A percentile compares a stretch with the other conserved stretches of the same genome.
Conservation (phyloP, 495 filamentous ascomycete genomes). For the Niebla homalea region DNA sequence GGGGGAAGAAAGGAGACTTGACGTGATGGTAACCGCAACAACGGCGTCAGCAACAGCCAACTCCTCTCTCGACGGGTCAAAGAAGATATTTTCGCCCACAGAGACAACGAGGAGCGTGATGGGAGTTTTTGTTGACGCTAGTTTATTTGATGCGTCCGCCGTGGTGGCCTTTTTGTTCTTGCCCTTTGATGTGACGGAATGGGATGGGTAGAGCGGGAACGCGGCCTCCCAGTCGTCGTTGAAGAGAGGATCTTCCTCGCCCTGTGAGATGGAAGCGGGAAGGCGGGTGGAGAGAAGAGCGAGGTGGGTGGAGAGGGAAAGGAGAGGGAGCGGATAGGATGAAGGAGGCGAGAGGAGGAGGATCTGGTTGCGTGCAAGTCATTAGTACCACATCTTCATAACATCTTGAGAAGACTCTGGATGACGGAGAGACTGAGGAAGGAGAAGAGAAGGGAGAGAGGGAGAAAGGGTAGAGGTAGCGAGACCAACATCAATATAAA, state of each 20-base stretch:
- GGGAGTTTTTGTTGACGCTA: slow-evolving; percentile 43
- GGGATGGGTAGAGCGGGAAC: slow-evolving; percentile 56
- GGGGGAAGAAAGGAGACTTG: background rate
- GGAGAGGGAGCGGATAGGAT: slow-evolving; percentile 72
- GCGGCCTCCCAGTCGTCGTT: slow-evolving; percentile 94
- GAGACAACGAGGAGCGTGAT: slow-evolving; percentile 81
- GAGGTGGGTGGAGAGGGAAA: slow-evolving; percentile 86
- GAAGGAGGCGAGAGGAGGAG: slow-evolving; percentile 83
- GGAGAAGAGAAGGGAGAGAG: no score
- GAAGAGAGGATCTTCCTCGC: slow-evolving; percentile 92
- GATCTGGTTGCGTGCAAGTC: slow-evolving; percentile 40
- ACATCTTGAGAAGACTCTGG: background rate
- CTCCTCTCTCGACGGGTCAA: slow-evolving; percentile 84
- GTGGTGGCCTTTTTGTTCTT: background rate
- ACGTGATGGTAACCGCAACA: slow-evolving; percentile 56
- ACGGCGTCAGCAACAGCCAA: slow-evolving; percentile 82
- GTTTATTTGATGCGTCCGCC: background rate
- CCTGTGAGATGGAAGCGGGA: slow-evolving; percentile 67
- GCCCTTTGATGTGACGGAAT: slow-evolving; percentile 8
- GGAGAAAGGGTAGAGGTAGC: slow-evolving; percentile 1
- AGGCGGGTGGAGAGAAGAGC: slow-evolving; percentile 83
- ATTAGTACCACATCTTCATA: background rate
- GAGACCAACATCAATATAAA: slow-evolving; percentile 79
- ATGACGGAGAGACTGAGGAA: background rate
- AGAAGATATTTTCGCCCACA: slow-evolving; percentile 78